Percentiles rank a stretch among this genome's conserved stretches.
Evolutionary conservation across 2,329 filamentous ascomycete genomes (phyloP).

Genomic region (Cadophora luteo-olivacea): DNA sequence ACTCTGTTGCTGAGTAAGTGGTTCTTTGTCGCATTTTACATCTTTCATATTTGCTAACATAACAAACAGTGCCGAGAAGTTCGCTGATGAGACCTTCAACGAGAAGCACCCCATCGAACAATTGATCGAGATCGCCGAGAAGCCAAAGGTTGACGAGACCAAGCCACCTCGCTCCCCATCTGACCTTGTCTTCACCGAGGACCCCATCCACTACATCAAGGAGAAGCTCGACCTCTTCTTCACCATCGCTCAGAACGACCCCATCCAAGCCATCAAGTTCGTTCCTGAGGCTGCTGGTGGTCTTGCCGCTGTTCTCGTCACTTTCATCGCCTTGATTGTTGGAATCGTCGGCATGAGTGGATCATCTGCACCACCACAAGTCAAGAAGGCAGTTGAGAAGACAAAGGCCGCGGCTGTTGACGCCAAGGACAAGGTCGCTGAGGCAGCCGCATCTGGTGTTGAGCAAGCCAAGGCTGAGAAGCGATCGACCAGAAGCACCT

Average conservation of each 20-base stretch:
- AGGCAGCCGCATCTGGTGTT: conserved; percentile 65
- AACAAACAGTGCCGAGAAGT: conserved; percentile 68
- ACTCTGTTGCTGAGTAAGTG: conserved; percentile 79
- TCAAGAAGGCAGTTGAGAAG: conserved; percentile 72
- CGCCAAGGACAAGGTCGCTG: conserved; percentile 74
- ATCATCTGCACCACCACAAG: conserved; percentile 71
- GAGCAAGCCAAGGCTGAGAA: conserved; percentile 73
- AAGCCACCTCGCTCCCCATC: conserved; percentile 72
- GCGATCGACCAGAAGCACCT: conserved; percentile 42
- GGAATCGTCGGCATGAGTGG: conserved; percentile 68
- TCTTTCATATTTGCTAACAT: neutral
- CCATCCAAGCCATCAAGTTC: conserved; percentile 82
- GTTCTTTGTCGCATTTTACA: too few species aligned
- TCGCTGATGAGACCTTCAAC: conserved; percentile 88
- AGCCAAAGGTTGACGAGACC: conserved; percentile 71
- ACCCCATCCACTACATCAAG: conserved; percentile 85
- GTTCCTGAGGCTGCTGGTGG: conserved; percentile 91
- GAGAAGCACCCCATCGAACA: conserved; percentile 86
- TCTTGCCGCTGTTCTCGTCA: conserved; percentile 72
- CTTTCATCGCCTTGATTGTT: conserved; percentile 73
- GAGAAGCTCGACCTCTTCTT: conserved; percentile 95
- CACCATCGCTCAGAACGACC: conserved; percentile 79
- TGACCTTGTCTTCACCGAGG: conserved; percentile 87
- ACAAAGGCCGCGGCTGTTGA: conserved; percentile 76
- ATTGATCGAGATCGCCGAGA: conserved; percentile 77